Evolutionary conservation across 345 rosid species (phyloP), one percentile per base, ranked within the genome.

Genomic region (Adansonia digitata): DNA sequence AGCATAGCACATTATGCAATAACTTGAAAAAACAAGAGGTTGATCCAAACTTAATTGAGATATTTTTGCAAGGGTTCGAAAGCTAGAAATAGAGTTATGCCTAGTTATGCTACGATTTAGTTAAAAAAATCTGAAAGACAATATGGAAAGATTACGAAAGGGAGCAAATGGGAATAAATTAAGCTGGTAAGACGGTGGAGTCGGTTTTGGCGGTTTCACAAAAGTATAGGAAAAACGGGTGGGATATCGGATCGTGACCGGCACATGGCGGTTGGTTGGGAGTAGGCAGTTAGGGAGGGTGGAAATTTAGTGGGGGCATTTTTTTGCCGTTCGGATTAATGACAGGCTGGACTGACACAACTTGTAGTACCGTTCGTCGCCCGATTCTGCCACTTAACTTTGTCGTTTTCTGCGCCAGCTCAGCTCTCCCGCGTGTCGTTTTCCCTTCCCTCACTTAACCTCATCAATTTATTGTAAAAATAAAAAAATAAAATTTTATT

Each of bases 291-390:
- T 81, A 68, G 69, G 31, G n/a, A n/a, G n/a, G 64, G 15, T 43
- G 53, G 53, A 26, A 29, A 53, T 39, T 7, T 31, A 59, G 81
- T 40, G 82, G 83, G 81, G 75, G 74, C 10, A 11, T 7, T 7
- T 1, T 10, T 20, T 20, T 17, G 37, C 22, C 2, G 56, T 34
- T 52, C 5, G 17, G 59, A 7, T 31, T 48, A 18, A 52, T 71
- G 82, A 77, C 89, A 89, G 88, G 74, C 91, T 86, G 90, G 84
- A 84, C 85, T 76, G 88, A 79, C 85, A 83, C 71, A 70, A 69
- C 66, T 39, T 8, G 43, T 62, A 73, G 79, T 84, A 78, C 75
- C 81, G 77, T 78, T 80, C 75, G 77, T 76, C 77, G 82, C 73
- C 79, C 72, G 77, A 76, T 85, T 81, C 83, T 79, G 83, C 84